Evolutionary conservation across 2,329 filamentous ascomycete genomes (phyloP), one percentile per base, ranked within the genome.

Genomic region (Dactylellina drechsleri): DNA sequence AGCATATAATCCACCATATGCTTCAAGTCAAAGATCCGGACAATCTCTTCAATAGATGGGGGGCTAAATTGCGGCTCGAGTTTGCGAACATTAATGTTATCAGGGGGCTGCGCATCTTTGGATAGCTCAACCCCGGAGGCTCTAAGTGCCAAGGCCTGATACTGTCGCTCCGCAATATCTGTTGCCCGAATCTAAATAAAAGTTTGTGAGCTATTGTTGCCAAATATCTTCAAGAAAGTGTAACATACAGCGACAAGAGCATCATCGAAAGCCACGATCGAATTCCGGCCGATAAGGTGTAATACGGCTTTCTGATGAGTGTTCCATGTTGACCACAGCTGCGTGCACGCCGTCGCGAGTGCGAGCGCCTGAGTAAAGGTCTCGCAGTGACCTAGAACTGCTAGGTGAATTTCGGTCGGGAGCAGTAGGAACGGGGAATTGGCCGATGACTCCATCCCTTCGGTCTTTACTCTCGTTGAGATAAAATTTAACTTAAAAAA

Each of bases 261-360:
- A 47, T 73, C 68, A n/a, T 73, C 68, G 28, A 73, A 73, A 7
- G 68, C 68, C 5, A 66, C 60, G 10, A 73, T 66, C 13, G 61
- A 59, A 23, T 52, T 66, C 12, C 61, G 26, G 1, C 54, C 61
- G 13, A 73, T 65, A 8, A 61, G 54, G n/a, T 53, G 50, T 6
- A 66, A 23, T n/a, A 66, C 23, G 10, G 68, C 28, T 26, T 61
- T 73, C 12, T 57, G 54, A 16, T 73, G 68, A 4, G 41, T 28
- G 16, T 36, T 56, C 68, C 68, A 73, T 6, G 60, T 15, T 0
- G 54, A 59, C 10, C 31, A 18, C 23, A 66, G 26, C 8, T 66
- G 56, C 23, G 36, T 58, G 13, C 68, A 73, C 5, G 68, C 61
- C 2, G 23, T 18, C 16, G 49, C 23, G 12, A 73, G 26, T 1